A percentile compares a stretch with the other conserved stretches of the same genome.
Evolutionary conservation across 441 rosid species (phyloP).

Genomic region (Euphorbia celastroides): DNA sequence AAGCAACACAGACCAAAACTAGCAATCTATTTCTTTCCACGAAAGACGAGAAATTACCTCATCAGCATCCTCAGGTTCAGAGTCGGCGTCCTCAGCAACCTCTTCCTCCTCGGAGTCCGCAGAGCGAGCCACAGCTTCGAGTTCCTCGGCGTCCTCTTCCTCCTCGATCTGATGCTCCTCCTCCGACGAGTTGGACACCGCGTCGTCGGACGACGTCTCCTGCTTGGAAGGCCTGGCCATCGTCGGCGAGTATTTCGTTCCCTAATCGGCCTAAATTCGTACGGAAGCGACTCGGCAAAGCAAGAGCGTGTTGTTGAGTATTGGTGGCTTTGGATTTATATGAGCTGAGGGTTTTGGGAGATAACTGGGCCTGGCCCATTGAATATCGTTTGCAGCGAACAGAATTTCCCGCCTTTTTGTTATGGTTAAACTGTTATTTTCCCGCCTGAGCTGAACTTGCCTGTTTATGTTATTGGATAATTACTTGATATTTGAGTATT

Average conservation of each 20-base stretch:
- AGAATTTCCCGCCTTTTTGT: conserved; percentile 50
- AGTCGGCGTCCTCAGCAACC: conserved; percentile 26
- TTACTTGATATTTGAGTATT: no score
- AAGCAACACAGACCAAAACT: background rate
- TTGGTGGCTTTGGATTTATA: background rate
- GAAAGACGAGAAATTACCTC: conserved; percentile 28
- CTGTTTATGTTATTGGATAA: background rate
- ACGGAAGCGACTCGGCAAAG: conserved; percentile 9
- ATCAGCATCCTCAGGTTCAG: conserved; percentile 44
- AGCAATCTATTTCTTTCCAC: background rate
- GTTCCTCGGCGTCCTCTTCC: conserved; percentile 90
- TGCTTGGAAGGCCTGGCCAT: conserved; percentile 69
- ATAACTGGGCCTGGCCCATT: background rate
- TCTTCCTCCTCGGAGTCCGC: conserved; percentile 61
- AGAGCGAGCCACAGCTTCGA: conserved; percentile 92
- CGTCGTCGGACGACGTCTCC: conserved; percentile 62
- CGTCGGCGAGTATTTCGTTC: background rate
- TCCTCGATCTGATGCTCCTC: conserved; percentile 66
- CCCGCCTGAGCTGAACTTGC: conserved; percentile 20
- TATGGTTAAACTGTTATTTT: conserved; percentile 2
- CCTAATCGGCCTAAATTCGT: conserved; percentile 36
- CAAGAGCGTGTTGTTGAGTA: background rate
- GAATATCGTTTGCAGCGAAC: conserved; percentile 10
- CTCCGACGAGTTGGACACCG: conserved; percentile 52
- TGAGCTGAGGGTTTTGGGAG: background rate